A percentile compares a stretch with the other conserved stretches of the same genome.
Conservation (phyloP, 2,329 filamentous ascomycete genomes). For the Camptophora hylomeconis region DNA sequence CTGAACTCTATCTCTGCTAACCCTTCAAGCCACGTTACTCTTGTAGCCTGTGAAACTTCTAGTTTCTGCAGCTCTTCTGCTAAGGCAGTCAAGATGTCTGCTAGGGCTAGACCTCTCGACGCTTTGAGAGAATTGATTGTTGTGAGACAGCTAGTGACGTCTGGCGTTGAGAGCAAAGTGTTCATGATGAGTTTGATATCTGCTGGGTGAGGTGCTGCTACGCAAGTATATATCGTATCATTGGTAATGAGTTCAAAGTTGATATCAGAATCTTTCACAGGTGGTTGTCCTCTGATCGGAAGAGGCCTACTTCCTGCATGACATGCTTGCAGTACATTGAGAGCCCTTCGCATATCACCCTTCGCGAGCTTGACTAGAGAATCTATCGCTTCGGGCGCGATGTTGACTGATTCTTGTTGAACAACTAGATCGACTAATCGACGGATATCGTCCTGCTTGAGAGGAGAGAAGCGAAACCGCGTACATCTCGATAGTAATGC, state of each 20-base stretch:
- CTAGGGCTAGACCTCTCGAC: constrained; percentile 73
- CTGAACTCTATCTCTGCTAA: constrained; percentile 88
- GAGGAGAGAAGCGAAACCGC: constrained; percentile 82
- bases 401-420: constrained; percentile 72
- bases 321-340: constrained; percentile 94
- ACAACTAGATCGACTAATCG: constrained; percentile 80
- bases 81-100: constrained; percentile 81
- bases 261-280: constrained; percentile 45
- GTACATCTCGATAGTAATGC: constrained; percentile 89
- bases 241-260: constrained; percentile 78
- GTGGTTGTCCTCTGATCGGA: constrained; percentile 26
- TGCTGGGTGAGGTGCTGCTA: constrained; percentile 82
- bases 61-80: constrained; percentile 70
- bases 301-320: constrained; percentile 71
- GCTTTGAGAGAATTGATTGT: constrained; percentile 82
- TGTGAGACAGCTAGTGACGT: constrained; percentile 77
- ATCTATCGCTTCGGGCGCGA: constrained; percentile 66
- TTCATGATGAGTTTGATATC: constrained; percentile 76
- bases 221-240: constrained; percentile 89
- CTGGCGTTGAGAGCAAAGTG: constrained; percentile 69
- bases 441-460: constrained; percentile 79
- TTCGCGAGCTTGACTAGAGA: constrained; percentile 78
- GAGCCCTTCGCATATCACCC: constrained; percentile 86
- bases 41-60: constrained; percentile 73
- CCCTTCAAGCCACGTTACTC: constrained; percentile 83